phyloP scores from a whole-genome alignment of 2,329 filamentous ascomycete species.

The Penicillium sp. region DNA sequence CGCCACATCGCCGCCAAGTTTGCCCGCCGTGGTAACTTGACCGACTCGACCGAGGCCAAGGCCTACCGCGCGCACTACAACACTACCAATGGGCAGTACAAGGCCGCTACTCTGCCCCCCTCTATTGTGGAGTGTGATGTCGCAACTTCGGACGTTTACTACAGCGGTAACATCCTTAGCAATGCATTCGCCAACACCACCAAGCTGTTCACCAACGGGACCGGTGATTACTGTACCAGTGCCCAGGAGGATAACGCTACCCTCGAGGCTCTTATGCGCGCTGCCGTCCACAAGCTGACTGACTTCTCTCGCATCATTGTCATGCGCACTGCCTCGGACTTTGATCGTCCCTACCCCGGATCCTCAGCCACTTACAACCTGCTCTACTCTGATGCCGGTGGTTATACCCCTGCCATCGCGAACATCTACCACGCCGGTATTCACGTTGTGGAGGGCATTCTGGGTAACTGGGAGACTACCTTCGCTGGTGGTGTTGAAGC shows the following conservation, averaged over 20 bases:
- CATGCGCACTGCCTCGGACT: conserved; percentile 69
- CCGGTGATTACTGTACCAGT: conserved; percentile 67
- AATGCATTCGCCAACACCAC: conserved; percentile 67
- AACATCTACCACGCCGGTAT: conserved; percentile 69
- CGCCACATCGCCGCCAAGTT: conserved; percentile 55
- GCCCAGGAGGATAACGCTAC: conserved; percentile 73
- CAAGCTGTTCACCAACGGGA: conserved; percentile 65
- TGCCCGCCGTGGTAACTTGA: conserved; percentile 54
- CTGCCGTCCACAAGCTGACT: conserved; percentile 56
- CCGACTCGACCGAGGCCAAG: conserved; percentile 51
- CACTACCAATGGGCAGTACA: conserved; percentile 33
- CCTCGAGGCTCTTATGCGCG: conserved; percentile 64
- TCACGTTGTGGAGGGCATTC: conserved; percentile 64
- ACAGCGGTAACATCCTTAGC: conserved; percentile 60
- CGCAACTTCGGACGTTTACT: conserved; percentile 73
- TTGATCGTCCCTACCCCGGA: conserved; percentile 66
- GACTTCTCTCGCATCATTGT: conserved; percentile 69
- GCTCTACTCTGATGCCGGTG: conserved; percentile 61
- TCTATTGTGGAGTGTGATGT: conserved; percentile 65
- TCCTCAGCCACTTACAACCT: conserved; percentile 60
- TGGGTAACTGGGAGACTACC: conserved; percentile 59
- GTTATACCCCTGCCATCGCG: conserved; percentile 61
- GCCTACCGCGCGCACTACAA: conserved; percentile 58
- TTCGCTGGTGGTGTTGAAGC: conserved; percentile 60
- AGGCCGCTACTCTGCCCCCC: conserved; percentile 49